Evolutionary conservation across 163 green algal species (phyloP), one percentile per base, ranked within the genome.

Genomic region (Coccomyxa subellipsoidea): DNA sequence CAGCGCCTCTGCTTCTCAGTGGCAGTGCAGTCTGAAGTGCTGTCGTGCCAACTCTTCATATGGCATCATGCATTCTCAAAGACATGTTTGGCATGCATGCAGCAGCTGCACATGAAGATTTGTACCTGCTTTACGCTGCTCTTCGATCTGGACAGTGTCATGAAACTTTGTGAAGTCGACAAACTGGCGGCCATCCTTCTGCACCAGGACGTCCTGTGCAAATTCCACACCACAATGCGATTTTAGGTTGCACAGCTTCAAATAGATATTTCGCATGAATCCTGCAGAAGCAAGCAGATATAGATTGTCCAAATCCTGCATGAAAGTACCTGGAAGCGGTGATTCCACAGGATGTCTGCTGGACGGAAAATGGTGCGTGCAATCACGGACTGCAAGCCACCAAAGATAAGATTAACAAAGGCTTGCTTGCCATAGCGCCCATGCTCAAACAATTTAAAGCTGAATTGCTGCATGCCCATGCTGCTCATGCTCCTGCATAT

Each of bases 141-240:
- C 66, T 18, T 4, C 32, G 66, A 78, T 78, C 2, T n/a, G 71
- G 27, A 78, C 31, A 23, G 71, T 78, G 34, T 78, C 71, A 40
- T 78, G 71, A 7, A 78, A 40, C 10, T 23, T 38, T 29, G 21
- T 40, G 32, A 78, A 78, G 32, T 78, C 71, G 18, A 78, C 71
- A 40, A 38, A 78, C 32, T 78, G 71, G 34, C 35, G 71, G n/a
- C 35, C 4, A 34, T 78, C 2, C 34, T 40, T 39, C 31, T 38
- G 32, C 71, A 78, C 71, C 34, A 78, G 71, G 10, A 78, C 35
- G 29, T 78, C 71, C 71, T 78, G 71, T 34, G 66, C 66, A 32
- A 66, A 29, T 12, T 66, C 47, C 27, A 36, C 66, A 7, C 10
- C 29, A 73, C 0, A 27, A 18, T 73, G 66, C 8, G n/a, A 12